Percentiles rank a stretch among this genome's conserved stretches.
These are phyloP conservation scores for Hyaloperonospora brassicae DNA, from an alignment of 352 stramenopile genomes.

Conservation along the genomic window DNA sequence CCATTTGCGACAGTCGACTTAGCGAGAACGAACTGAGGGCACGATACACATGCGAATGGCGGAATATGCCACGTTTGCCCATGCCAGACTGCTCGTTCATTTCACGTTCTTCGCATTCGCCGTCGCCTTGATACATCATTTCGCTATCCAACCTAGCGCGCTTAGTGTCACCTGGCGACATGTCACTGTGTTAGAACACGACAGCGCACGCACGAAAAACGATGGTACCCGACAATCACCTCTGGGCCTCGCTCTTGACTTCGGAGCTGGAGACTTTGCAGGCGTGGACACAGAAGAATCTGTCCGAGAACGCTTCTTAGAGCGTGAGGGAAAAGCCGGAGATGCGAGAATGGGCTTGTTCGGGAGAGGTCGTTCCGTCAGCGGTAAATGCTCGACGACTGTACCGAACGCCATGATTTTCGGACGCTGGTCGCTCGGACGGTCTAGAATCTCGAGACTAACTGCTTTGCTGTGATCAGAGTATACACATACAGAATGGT, in stretches of 20 bases:
- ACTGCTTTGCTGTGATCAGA: conserved; percentile 46
- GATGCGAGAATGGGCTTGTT: conserved; percentile 64
- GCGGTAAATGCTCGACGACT: conserved; percentile 62
- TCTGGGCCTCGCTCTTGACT: conserved; percentile 16
- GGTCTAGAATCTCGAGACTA: conserved; percentile 72
- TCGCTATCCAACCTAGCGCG: conserved; percentile 24
- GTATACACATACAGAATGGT: conserved; percentile 4
- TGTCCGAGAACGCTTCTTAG: conserved; percentile 55
- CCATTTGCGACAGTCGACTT: conserved; percentile 30
- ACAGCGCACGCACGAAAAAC: conserved; percentile 1
- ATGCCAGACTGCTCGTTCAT: not conserved
- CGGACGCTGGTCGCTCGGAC: conserved; percentile 59
- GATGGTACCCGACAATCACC: conserved; percentile 7
- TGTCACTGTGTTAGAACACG: not conserved
- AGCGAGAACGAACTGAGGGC: conserved; percentile 15
- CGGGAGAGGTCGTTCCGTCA: conserved; percentile 49
- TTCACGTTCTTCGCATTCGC: conserved; percentile 27
- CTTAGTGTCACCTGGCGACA: conserved; percentile 15
- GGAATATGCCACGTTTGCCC: conserved; percentile 29
- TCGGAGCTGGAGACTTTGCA: conserved; percentile 20
- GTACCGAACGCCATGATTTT: conserved; percentile 83
- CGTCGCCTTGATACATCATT: conserved; percentile 41
- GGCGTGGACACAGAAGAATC: conserved; percentile 31
- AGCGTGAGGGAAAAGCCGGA: conserved; percentile 63
- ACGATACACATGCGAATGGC: conserved; percentile 26